Evolutionary conservation across 2,329 filamentous ascomycete species (phyloP).

Genomic region (Neoscytalidium dimidiatum): DNA sequence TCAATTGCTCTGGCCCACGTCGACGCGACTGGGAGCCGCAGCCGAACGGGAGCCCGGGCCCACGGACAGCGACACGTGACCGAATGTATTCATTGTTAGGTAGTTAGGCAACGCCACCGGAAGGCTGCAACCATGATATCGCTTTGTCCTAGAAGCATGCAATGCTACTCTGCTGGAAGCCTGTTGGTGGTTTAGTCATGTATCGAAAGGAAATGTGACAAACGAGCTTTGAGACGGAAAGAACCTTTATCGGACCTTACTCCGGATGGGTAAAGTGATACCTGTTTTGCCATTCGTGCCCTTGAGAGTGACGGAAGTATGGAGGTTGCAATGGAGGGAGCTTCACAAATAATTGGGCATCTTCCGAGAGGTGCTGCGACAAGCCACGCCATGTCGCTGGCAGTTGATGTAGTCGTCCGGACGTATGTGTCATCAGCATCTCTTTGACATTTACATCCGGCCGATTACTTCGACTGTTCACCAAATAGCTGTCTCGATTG

Average conservation of each 20-base stretch:
- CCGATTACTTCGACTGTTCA: too few relatives aligned
- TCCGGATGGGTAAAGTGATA: neutral
- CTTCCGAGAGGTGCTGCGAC: too few relatives aligned
- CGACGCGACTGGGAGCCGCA: slow-evolving; percentile 2
- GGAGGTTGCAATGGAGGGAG: too few relatives aligned
- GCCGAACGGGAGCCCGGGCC: neutral
- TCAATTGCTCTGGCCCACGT: neutral
- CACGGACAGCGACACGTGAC: neutral
- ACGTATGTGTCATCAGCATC: too few relatives aligned
- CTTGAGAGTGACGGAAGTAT: neutral
- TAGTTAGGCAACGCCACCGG: neutral
- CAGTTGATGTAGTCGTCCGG: too few relatives aligned
- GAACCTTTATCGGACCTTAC: neutral
- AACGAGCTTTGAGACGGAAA: neutral
- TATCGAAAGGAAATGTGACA: neutral
- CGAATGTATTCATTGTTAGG: neutral
- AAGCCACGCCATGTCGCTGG: too few relatives aligned
- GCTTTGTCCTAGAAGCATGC: neutral
- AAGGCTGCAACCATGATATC: neutral
- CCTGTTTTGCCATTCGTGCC: neutral
- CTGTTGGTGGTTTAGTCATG: neutral
- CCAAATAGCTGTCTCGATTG: too few relatives aligned
- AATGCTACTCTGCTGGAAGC: neutral
- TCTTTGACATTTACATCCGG: too few relatives aligned
- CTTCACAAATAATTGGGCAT: too few relatives aligned